Percentiles rank a stretch among this genome's conserved stretches.
Evolutionary conservation across 495 filamentous ascomycete genomes (phyloP).

Genomic region (Evernia prunastri): DNA sequence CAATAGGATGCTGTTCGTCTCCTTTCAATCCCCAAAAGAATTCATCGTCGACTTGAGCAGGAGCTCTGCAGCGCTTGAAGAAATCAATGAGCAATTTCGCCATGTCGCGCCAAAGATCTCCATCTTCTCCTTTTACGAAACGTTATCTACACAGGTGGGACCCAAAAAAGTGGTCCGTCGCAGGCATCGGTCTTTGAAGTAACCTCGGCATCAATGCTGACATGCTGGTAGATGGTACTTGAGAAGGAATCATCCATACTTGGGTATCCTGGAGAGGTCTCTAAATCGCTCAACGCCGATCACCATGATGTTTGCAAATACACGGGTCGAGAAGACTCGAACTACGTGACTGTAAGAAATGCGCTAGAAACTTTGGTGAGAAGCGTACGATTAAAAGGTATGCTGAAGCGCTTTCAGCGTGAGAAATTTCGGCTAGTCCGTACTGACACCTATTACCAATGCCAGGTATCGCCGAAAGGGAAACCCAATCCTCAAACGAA

Average conservation of each 20-base stretch:
- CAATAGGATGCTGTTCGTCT: constrained; percentile 30
- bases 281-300: constrained; percentile 39
- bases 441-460: not conserved
- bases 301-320: constrained; percentile 48
- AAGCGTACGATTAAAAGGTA: not conserved
- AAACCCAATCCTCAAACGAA: not conserved
- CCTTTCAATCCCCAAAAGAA: constrained; percentile 20
- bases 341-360: constrained; percentile 27
- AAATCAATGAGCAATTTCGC: constrained; percentile 46
- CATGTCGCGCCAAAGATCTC: constrained; percentile 32
- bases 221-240: not conserved
- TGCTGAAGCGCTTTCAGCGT: not conserved
- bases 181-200: not conserved
- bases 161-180: constrained; percentile 26
- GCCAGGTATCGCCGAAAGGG: not conserved
- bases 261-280: constrained; percentile 40
- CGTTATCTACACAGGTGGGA: constrained; percentile 32
- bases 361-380: not conserved
- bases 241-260: constrained; percentile 34
- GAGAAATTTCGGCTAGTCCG: not conserved
- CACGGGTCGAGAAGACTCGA: constrained; percentile 33
- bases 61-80: not conserved
- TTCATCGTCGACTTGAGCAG: not conserved
- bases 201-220: not conserved
- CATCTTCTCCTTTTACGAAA: constrained; percentile 47